phyloP scores from a whole-genome alignment of 2,329 filamentous ascomycete species.

The Diaporthe capsici region DNA sequence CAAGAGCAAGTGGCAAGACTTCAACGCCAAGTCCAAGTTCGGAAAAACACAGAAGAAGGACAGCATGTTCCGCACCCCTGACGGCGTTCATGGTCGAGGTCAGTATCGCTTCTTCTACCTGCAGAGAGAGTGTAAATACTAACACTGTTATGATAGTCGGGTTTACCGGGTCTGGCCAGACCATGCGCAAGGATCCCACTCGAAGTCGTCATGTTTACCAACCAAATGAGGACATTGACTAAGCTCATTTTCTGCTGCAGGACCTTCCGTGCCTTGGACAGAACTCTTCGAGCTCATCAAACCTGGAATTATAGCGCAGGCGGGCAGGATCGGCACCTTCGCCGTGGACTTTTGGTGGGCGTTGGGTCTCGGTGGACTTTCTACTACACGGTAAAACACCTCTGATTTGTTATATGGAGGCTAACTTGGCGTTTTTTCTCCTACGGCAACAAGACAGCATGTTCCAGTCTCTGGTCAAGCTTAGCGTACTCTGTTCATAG shows the following conservation, averaged over 20 bases:
- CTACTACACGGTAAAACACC: slow-evolving; percentile 42
- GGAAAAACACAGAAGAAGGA: slow-evolving; percentile 83
- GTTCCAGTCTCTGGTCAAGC: slow-evolving; percentile 21
- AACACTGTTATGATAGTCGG: slow-evolving; percentile 74
- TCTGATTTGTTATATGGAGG: slow-evolving; percentile 41
- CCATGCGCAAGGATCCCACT: slow-evolving; percentile 93
- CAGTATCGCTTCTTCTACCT: slow-evolving; percentile 47
- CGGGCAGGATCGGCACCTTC: neutral
- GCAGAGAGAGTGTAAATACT: slow-evolving; percentile 43
- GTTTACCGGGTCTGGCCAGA: slow-evolving; percentile 94
- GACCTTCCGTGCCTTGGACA: slow-evolving; percentile 42
- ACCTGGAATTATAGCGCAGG: neutral
- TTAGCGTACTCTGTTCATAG: slow-evolving; percentile 34
- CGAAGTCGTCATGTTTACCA: slow-evolving; percentile 89
- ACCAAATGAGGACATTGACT: slow-evolving; percentile 80
- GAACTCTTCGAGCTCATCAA: slow-evolving; percentile 17
- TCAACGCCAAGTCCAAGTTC: slow-evolving; percentile 82
- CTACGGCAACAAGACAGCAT: slow-evolving; percentile 32
- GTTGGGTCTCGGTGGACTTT: slow-evolving; percentile 41
- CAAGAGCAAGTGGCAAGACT: slow-evolving; percentile 96
- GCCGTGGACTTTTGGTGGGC: slow-evolving; percentile 36
- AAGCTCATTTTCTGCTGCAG: slow-evolving; percentile 53
- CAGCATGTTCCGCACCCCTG: slow-evolving; percentile 96
- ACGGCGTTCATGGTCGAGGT: slow-evolving; percentile 90
- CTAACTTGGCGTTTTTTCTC: slow-evolving; percentile 41